Conservation (phyloP, 208 protist species). For the Crithidia thermophila region DNA sequence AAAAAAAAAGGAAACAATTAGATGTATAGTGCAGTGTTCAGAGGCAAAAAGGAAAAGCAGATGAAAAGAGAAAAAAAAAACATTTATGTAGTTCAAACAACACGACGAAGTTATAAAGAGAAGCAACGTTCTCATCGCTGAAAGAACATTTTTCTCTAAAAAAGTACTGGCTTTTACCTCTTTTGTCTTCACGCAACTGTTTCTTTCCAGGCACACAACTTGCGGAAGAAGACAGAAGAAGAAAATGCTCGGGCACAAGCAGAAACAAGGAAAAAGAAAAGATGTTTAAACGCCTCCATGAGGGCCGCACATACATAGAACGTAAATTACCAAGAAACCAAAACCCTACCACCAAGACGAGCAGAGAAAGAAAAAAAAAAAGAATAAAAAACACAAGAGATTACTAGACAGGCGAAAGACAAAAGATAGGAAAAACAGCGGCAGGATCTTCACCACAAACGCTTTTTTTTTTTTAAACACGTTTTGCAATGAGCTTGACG, state of each 20-base stretch:
- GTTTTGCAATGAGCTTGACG: no score
- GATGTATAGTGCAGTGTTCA: no score
- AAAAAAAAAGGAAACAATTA: no score
- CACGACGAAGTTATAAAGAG: conserved; percentile 7
- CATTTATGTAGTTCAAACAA: conserved; percentile 4
- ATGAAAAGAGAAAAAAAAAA: no score
- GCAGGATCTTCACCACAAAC: no score
- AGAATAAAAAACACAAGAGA: neutral
- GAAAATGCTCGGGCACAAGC: conserved; percentile 11
- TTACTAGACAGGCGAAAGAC: neutral
- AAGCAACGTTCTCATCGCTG: neutral
- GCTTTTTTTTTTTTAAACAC: no score
- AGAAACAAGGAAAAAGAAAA: conserved; percentile 10
- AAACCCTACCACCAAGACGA: neutral
- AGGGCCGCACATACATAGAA: neutral
- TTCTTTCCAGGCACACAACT: no score
- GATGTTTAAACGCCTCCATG: neutral
- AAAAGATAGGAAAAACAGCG: no score
- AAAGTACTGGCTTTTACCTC: no score
- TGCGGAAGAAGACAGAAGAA: conserved; percentile 18
- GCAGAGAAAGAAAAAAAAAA: neutral
- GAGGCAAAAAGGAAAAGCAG: no score
- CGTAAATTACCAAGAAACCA: neutral
- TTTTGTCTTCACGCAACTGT: no score
- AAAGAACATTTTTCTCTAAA: neutral